A percentile compares a stretch with the other conserved stretches of the same genome.
Evolutionary conservation across 768 basidiomycete species (phyloP).

Genomic region (Calvatia gigantea): DNA sequence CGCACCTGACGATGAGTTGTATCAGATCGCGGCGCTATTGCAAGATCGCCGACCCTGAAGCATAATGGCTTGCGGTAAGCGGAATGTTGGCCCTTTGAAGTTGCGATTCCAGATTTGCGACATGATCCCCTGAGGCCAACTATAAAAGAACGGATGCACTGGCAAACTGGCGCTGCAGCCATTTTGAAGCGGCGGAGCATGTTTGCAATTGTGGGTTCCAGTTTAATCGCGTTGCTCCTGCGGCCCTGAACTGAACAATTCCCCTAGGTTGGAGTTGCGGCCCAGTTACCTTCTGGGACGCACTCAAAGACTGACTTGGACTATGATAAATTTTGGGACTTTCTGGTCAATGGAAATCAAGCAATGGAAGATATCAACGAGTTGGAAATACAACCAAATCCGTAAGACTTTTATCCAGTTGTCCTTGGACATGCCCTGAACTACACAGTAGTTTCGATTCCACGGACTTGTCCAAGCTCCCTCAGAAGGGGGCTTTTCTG

Average conservation of each 20-base stretch:
- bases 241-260: conserved; percentile 7
- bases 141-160: background rate
- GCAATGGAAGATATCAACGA: conserved; percentile 27
- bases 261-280: conserved; percentile 33
- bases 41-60: too few species aligned
- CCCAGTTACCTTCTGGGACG: conserved; percentile 34
- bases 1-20: too few species aligned
- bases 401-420: conserved; percentile 18
- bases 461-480: conserved; percentile 15
- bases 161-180: background rate
- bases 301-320: conserved; percentile 26
- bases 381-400: conserved; percentile 30
- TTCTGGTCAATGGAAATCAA: conserved; percentile 28
- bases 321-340: conserved; percentile 32
- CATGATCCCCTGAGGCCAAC: background rate
- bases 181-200: background rate
- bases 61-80: background rate
- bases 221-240: background rate
- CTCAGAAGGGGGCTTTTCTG: conserved; percentile 32
- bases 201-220: conserved; percentile 18
- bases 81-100: background rate
- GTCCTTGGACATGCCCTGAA: conserved; percentile 14
- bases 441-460: conserved; percentile 23
- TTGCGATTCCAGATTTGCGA: background rate
- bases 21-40: too few species aligned